Evolutionary conservation across 345 rosid genomes (phyloP), one percentile per base, ranked within the genome.

Genomic region (Iberis pinnata): DNA sequence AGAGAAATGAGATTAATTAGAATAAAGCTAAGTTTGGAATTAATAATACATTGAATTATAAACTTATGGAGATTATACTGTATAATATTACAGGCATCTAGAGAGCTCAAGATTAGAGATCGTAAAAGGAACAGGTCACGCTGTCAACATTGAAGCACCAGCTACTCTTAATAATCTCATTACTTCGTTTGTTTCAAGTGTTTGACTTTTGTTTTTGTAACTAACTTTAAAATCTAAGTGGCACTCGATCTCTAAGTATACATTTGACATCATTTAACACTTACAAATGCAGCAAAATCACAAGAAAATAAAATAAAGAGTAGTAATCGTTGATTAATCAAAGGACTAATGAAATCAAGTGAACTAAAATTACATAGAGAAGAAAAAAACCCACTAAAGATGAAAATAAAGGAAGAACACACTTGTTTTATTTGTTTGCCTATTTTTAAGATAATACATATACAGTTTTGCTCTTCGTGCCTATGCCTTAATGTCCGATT

Each of bases 71-170:
- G n/a, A n/a, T n/a, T n/a, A n/a, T n/a, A n/a, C n/a, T n/a, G n/a
- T n/a, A n/a, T n/a, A n/a, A n/a, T n/a, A n/a, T n/a, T n/a, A n/a
- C 68, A 88, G 95, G 73, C 78, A 69, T 33, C 20, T 88, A 66
- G 53, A 76, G 33, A 79, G 70, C 50, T 76, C 92, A 45, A 75
- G 77, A 71, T 25, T 83, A 52, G 89, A 72, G 78, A 73, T 85
- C 20, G 73, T 85, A 47, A 78, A 76, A 70, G 77, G 78, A 42
- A 62, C 60, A 4, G 92, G 95, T 1, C 95, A 88, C 69, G 97
- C 80, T 48, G 81, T 73, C 7, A 88, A 81, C 52, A 14, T 85
- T 12, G 92, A 85, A 49, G 77, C 83, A 17, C 82, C 95, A 46
- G 51, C 54, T 13, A 56, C 65, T 38, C 47, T 83, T 17, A 88